Evolutionary conservation across 352 stramenopile genomes (phyloP), one percentile per base, ranked within the genome.

Genomic region (Plasmopara muralis): DNA sequence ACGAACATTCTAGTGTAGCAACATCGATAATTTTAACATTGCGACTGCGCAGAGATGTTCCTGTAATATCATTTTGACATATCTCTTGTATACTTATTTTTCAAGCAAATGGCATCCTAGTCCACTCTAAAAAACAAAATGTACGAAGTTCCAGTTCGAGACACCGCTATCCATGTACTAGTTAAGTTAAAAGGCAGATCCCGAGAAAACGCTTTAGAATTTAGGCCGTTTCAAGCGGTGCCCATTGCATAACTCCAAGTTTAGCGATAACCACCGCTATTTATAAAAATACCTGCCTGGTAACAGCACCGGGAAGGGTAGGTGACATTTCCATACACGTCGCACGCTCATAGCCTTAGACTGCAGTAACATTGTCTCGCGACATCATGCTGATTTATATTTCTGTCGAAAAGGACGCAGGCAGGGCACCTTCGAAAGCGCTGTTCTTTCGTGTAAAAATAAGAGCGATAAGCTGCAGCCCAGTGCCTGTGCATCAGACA

Each of bases 51-150:
- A 5, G n/a, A 25, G n/a, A 18, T n/a, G 40, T 25, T 31, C 40
- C n/a, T 29, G 43, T 25, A 25, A 25, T 25, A 25, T 25, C 34
- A 43, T 4, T 16, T 18, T 6, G 9, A 43, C 37, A 47, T 15
- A 5, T 33, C 31, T 31, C 53, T 49, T 31, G 30, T 46, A 37
- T 31, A 8, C 29, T 59, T 44, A 43, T 53, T 43, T 53, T 47
- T 53, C 56, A 25, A 35, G 10, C 31, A 48, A 28, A 25, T 25
- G 20, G 20, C 20, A 25, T 3, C n/a, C n/a, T n/a, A 25, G 48
- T 49, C 12, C 28, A 0, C 18, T 47, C 50, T 47, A 55, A 40
- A 15, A 29, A 51, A 55, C 41, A 48, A 57, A 13, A 16, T 10
- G 25, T 44, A 25, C n/a, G 20, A 25, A 25, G 20, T 25, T 25